These are phyloP conservation scores for Ophiostoma australiae DNA, from an alignment of 2,329 filamentous ascomycete genomes.

Conservation along the genomic window DNA sequence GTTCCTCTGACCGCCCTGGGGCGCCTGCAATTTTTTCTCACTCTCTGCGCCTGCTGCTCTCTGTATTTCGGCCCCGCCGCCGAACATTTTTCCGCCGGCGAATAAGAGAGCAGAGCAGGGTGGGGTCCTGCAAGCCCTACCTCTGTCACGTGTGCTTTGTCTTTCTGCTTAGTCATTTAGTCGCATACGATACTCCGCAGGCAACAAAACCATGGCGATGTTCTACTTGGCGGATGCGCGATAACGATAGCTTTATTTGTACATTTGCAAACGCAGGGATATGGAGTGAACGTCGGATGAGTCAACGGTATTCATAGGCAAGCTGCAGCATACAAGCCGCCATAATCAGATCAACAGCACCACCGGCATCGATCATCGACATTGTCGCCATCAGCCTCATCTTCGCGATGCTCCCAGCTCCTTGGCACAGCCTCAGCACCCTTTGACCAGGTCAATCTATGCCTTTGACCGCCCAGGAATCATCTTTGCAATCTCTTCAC, in stretches of 20 bases:
- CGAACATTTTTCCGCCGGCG: background rate
- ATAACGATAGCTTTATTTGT: conserved; percentile 3
- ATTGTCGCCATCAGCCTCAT: background rate
- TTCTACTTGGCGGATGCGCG: background rate
- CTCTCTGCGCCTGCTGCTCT: background rate
- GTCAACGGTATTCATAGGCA: background rate
- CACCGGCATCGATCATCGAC: no score
- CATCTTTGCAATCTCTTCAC: background rate
- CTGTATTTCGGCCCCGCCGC: background rate
- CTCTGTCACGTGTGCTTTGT: background rate
- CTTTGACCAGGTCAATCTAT: background rate
- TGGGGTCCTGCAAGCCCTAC: background rate
- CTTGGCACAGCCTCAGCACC: background rate
- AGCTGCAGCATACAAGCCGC: background rate
- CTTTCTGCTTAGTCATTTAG: background rate
- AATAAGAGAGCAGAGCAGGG: background rate
- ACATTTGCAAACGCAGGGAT: background rate
- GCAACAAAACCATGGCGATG: background rate
- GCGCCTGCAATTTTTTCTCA: conserved; percentile 7
- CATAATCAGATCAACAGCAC: background rate
- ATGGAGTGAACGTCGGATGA: background rate
- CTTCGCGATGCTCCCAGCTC: background rate
- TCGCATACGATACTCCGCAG: background rate
- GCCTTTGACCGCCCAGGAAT: background rate
- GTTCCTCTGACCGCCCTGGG: background rate